phyloP scores from a whole-genome alignment of 345 rosid genomes.

The Salix exigua region DNA sequence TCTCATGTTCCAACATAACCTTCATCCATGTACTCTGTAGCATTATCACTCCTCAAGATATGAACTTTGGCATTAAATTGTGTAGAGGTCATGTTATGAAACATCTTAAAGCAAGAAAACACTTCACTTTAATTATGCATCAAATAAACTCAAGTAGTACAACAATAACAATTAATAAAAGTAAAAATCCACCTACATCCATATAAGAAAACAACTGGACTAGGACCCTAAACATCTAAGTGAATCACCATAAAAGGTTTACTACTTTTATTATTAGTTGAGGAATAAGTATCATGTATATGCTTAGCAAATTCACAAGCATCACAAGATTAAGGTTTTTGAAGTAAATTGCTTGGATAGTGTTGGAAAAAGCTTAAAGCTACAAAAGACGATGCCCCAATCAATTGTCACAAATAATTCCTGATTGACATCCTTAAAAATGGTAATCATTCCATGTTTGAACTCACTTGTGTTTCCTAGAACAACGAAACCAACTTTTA shows the following conservation, averaged over 20 bases:
- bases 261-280: not conserved
- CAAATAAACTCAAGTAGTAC: not conserved
- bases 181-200: not conserved
- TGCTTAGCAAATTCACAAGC: not conserved
- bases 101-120: not conserved
- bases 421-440: no score
- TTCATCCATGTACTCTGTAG: not conserved
- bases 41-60: not conserved
- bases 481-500: no score
- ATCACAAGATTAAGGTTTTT: no score
- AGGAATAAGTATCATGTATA: no score
- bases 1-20: not conserved
- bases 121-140: not conserved
- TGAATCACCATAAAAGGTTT: not conserved
- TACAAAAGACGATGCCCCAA: no score
- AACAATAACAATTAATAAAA: not conserved
- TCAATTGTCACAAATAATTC: no score
- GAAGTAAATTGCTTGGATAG: no score
- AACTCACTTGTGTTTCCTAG: no score
- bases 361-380: no score
- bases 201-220: no score
- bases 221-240: not conserved
- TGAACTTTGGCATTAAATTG: not conserved
- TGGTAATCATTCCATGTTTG: no score
- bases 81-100: not conserved